A percentile compares a stretch with the other conserved stretches of the same genome.
phyloP scores from a whole-genome alignment of 768 basidiomycete genomes.

The Russula dissimulans region DNA sequence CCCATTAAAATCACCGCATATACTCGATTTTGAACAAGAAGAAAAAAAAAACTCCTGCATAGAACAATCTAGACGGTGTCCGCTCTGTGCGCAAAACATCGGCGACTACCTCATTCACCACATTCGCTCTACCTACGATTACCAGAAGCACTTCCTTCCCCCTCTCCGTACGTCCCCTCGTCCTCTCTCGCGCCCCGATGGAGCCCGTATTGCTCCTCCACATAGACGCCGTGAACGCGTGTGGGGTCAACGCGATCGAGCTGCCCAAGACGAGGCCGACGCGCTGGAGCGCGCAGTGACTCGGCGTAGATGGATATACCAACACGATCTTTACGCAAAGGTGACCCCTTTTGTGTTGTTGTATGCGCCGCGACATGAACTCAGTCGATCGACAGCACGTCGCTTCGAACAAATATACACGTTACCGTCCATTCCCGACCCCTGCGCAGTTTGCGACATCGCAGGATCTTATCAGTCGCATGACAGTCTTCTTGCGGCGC shows the following conservation, averaged over 20 bases:
- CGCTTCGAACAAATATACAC: constrained; percentile 77
- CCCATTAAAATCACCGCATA: neutral
- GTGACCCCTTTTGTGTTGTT: constrained; percentile 28
- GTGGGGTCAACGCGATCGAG: constrained; percentile 47
- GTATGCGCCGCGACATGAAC: neutral
- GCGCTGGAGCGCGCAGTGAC: constrained; percentile 67
- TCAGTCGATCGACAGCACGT: constrained; percentile 54
- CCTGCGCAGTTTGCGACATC: constrained; percentile 77
- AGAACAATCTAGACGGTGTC: constrained; percentile 76
- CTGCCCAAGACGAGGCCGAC: constrained; percentile 50
- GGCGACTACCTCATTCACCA: constrained; percentile 73
- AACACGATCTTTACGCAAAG: constrained; percentile 75
- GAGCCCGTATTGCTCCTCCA: constrained; percentile 13
- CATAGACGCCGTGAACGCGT: constrained; percentile 35
- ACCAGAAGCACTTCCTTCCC: constrained; percentile 67
- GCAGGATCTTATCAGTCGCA: constrained; percentile 61
- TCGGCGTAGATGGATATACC: constrained; percentile 71
- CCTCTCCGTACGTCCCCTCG: constrained; percentile 49
- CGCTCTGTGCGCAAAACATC: constrained; percentile 59
- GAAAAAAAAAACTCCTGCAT: neutral
- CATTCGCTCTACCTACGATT: constrained; percentile 70
- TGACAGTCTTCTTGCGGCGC: constrained; percentile 71
- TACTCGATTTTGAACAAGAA: neutral
- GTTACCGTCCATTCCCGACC: constrained; percentile 84
- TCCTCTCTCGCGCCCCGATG: constrained; percentile 20